A percentile compares a stretch with the other conserved stretches of the same genome.
Conservation (phyloP, 2,329 filamentous ascomycete species). For the Drechslera avenae region DNA sequence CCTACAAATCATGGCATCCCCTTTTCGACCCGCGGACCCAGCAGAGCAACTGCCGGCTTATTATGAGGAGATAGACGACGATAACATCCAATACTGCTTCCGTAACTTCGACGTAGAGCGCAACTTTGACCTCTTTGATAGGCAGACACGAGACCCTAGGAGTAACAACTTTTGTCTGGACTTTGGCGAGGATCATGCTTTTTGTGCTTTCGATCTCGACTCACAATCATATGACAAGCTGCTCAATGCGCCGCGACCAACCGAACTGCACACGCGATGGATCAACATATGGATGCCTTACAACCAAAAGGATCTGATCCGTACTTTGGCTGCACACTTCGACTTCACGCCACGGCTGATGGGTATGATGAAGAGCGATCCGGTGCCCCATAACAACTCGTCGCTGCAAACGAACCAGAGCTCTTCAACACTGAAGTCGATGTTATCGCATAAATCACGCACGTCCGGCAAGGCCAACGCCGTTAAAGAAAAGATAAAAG, state of each 20-base stretch:
- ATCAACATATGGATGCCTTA: slow-evolving; percentile 77
- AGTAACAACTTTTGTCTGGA: slow-evolving; percentile 69
- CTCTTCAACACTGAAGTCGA: slow-evolving; percentile 38
- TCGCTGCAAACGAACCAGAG: slow-evolving; percentile 35
- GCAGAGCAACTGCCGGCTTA: slow-evolving; percentile 42
- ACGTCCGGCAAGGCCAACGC: slow-evolving; percentile 28
- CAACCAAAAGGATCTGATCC: slow-evolving; percentile 61
- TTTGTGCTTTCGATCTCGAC: slow-evolving; percentile 61
- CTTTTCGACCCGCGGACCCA: slow-evolving; percentile 35
- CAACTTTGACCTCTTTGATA: slow-evolving; percentile 54
- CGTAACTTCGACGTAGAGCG: slow-evolving; percentile 59
- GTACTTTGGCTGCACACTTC: slow-evolving; percentile 64
- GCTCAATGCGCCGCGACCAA: slow-evolving; percentile 50
- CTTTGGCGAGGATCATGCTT: slow-evolving; percentile 62
- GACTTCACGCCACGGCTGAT: slow-evolving; percentile 70
- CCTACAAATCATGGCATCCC: slow-evolving; percentile 27
- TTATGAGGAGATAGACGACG: slow-evolving; percentile 43
- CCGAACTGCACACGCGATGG: slow-evolving; percentile 67
- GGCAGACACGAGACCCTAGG: slow-evolving; percentile 47
- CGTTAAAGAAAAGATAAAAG: slow-evolving; percentile 15
- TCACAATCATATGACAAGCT: slow-evolving; percentile 49
- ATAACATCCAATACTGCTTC: slow-evolving; percentile 50
- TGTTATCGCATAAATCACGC: slow-evolving; percentile 35
- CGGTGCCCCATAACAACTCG: slow-evolving; percentile 39
- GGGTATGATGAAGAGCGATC: slow-evolving; percentile 66